These are phyloP conservation scores for Metschnikowia colocasiae DNA, from an alignment of 805 yeast species.

Conservation along the genomic window DNA sequence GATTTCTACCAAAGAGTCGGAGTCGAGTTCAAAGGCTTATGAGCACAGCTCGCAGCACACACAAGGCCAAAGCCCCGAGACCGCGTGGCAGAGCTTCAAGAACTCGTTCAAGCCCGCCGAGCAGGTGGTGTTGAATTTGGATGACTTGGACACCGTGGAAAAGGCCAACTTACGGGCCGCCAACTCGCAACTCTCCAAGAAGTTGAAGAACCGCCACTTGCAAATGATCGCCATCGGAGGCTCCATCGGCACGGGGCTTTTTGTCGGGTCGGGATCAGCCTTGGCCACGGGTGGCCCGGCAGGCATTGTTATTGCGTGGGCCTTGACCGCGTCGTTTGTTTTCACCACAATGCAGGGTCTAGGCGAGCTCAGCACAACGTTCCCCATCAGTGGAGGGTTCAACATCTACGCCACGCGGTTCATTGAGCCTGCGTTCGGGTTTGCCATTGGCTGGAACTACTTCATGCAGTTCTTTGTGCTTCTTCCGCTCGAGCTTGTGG, in stretches of 20 bases:
- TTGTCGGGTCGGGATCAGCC: slow-evolving; percentile 59
- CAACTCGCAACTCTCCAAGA: slow-evolving; percentile 18
- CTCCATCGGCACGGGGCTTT: slow-evolving; percentile 65
- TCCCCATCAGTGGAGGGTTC: slow-evolving; percentile 32
- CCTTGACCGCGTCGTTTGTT: slow-evolving; percentile 54
- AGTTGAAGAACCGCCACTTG: slow-evolving; percentile 56
- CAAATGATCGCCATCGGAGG: slow-evolving; percentile 71
- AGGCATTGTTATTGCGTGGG: slow-evolving; percentile 53
- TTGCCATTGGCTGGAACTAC: slow-evolving; percentile 32
- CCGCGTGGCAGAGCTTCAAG: slow-evolving; percentile 21
- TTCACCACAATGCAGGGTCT: slow-evolving; percentile 58
- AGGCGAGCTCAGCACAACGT: slow-evolving; percentile 59
- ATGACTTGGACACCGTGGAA: slow-evolving; percentile 28
- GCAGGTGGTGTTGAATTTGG: slow-evolving; percentile 15
- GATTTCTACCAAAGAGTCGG: slow-evolving; percentile 8
- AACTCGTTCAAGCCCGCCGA: slow-evolving; percentile 37
- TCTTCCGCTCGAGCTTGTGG: slow-evolving; percentile 35
- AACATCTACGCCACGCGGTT: slow-evolving; percentile 23
- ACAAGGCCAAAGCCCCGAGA: slow-evolving; percentile 4
- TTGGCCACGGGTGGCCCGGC: slow-evolving; percentile 63
- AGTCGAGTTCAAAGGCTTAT: slow-evolving; percentile 5
- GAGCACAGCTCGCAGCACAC: slow-evolving; percentile 7
- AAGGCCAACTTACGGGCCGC: slow-evolving; percentile 27
- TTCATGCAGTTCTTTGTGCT: slow-evolving; percentile 38
- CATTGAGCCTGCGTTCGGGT: slow-evolving; percentile 24